These are phyloP conservation scores for Murraya koenigii DNA, from an alignment of 345 rosid species.

Conservation along the genomic window DNA sequence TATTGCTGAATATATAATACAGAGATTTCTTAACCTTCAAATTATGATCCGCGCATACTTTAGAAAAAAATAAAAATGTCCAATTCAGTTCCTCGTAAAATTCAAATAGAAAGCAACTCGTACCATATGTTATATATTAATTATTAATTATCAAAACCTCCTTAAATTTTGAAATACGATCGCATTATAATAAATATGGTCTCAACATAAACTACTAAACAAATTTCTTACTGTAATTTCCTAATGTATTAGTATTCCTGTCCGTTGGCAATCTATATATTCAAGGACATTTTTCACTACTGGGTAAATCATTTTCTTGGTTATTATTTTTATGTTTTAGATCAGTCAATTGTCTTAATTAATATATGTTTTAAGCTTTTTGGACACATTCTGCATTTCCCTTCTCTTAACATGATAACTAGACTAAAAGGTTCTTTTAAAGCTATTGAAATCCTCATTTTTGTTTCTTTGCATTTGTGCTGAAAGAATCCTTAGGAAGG, in stretches of 20 bases:
- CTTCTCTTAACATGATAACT: not conserved
- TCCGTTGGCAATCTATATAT: not conserved
- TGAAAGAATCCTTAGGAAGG: not conserved
- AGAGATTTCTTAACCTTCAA: not conserved
- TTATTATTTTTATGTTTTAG: not conserved
- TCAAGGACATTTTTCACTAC: not conserved
- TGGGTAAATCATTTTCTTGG: not conserved
- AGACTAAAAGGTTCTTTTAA: not conserved
- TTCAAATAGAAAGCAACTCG: not conserved
- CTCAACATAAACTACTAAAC: not conserved
- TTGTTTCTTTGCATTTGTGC: conserved; percentile 16
- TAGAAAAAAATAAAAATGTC: not conserved
- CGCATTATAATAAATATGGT: not conserved
- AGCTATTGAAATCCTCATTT: not conserved
- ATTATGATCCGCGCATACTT: not conserved
- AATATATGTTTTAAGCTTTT: not conserved
- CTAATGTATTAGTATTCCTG: not conserved
- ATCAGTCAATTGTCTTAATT: not conserved
- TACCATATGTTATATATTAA: not conserved
- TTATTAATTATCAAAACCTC: not conserved
- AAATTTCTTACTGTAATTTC: not conserved
- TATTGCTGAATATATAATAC: not conserved
- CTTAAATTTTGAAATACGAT: not conserved
- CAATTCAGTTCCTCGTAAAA: not conserved
- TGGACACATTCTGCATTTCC: not conserved